Conservation (phyloP, 164 flowering plant species). For the Magnolia changhungtana region DNA sequence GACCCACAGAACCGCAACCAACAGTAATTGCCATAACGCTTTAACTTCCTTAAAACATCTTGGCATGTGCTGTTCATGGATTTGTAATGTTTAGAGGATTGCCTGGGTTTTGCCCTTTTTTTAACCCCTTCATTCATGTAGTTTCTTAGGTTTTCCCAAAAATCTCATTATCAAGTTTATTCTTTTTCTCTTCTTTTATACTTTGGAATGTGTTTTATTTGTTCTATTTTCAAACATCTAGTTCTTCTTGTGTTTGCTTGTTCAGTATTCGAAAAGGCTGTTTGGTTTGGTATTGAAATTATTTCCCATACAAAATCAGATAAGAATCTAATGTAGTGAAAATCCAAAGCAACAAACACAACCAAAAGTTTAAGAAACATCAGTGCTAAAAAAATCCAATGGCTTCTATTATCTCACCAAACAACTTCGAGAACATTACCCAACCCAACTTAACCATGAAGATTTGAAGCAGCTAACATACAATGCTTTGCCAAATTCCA, state of each 20-base stretch:
- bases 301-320: too few species aligned
- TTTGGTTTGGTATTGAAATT: not conserved
- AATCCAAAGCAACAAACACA: too few species aligned
- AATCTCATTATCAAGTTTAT: not conserved
- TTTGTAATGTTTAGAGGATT: too few species aligned
- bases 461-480: not conserved
- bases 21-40: too few species aligned
- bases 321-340: too few species aligned
- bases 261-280: not conserved
- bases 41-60: not conserved
- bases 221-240: not conserved
- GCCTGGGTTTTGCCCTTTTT: too few species aligned
- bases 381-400: too few species aligned
- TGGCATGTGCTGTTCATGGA: not conserved
- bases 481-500: not conserved
- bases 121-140: not conserved
- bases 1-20: too few species aligned
- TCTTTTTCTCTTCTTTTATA: not conserved
- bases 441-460: not conserved
- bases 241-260: not conserved
- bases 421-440: not conserved
- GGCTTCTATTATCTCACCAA: not conserved
- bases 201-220: not conserved
- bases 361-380: too few species aligned
- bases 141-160: not conserved